Evolutionary conservation across 2,329 filamentous ascomycete genomes (phyloP).

Genomic region (Volutella citrinella): DNA sequence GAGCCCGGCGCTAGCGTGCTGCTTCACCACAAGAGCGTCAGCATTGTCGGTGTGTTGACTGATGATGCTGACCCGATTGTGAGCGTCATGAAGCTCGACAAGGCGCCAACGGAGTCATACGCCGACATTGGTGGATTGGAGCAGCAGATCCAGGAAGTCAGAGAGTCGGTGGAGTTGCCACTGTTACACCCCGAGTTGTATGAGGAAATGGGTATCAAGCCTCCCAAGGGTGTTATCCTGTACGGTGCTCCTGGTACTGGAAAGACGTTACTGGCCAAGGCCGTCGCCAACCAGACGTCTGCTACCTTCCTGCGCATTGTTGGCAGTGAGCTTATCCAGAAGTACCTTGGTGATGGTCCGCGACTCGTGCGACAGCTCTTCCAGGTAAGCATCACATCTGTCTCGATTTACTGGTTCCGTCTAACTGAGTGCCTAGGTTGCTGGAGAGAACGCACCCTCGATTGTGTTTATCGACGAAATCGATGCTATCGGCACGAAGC

Average conservation of each 20-base stretch:
- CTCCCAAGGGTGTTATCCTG: conserved; percentile 97
- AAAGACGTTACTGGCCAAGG: conserved; percentile 94
- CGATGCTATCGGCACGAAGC: conserved; percentile 97
- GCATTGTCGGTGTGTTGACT: conserved; percentile 93
- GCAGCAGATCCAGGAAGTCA: conserved; percentile 92
- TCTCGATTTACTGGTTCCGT: neutral
- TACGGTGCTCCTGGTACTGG: conserved; percentile 97
- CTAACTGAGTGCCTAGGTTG: conserved; percentile 56
- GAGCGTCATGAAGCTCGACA: conserved; percentile 98
- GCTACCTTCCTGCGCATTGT: conserved; percentile 97
- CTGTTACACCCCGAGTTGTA: conserved; percentile 95
- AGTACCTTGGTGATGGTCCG: conserved; percentile 95
- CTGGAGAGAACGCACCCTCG: conserved; percentile 90
- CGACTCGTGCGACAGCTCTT: conserved; percentile 94
- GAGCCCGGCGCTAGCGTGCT: conserved; percentile 95
- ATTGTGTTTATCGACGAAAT: conserved; percentile 99
- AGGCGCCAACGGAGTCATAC: conserved; percentile 96
- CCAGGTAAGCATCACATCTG: conserved; percentile 51
- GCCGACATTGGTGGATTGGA: conserved; percentile 98
- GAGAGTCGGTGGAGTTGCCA: conserved; percentile 94
- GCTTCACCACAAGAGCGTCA: conserved; percentile 95
- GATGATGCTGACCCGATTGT: conserved; percentile 95
- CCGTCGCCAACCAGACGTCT: conserved; percentile 97
- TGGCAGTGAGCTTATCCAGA: conserved; percentile 95
- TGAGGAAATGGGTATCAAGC: conserved; percentile 99